These are phyloP conservation scores for Terfezia claveryi DNA, from an alignment of 495 filamentous ascomycete genomes.

Conservation along the genomic window DNA sequence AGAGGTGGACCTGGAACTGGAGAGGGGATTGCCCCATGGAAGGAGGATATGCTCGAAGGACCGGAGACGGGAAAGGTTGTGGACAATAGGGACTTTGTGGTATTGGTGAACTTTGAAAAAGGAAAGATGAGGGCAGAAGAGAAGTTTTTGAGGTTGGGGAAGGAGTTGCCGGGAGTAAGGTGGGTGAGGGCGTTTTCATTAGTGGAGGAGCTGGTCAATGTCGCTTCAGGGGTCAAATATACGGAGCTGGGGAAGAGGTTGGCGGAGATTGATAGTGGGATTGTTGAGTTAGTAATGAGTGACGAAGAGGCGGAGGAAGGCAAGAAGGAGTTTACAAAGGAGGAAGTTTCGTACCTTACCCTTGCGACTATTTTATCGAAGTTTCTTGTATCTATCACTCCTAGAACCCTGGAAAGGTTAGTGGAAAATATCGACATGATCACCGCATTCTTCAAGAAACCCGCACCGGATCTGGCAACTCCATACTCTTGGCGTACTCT, in stretches of 20 bases:
- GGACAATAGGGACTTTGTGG: slow-evolving; percentile 21
- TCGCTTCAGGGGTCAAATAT: neutral
- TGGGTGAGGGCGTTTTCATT: slow-evolving; percentile 14
- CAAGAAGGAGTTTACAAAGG: neutral
- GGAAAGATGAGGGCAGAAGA: neutral
- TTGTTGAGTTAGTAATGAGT: slow-evolving; percentile 4
- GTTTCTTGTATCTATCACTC: neutral
- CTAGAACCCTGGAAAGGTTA: slow-evolving; percentile 2
- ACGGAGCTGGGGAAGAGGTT: slow-evolving; percentile 2
- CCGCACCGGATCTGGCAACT: neutral
- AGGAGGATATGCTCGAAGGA: neutral
- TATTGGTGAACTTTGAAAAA: slow-evolving; percentile 16
- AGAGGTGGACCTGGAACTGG: slow-evolving; percentile 1
- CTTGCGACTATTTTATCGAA: neutral
- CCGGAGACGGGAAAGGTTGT: slow-evolving; percentile 6
- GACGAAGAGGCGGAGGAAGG: neutral
- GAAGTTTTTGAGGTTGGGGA: neutral
- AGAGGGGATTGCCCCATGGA: neutral
- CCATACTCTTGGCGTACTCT: slow-evolving; percentile 7
- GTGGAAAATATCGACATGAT: neutral
- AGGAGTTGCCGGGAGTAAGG: slow-evolving; percentile 6
- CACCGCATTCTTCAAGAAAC: slow-evolving; percentile 5
- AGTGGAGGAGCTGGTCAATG: slow-evolving; percentile 5
- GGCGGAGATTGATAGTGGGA: neutral
- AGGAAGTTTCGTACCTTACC: neutral